Percentiles rank a stretch among this genome's conserved stretches.
Evolutionary conservation across 345 rosid species (phyloP).

Genomic region (Corchorus olitorius): DNA sequence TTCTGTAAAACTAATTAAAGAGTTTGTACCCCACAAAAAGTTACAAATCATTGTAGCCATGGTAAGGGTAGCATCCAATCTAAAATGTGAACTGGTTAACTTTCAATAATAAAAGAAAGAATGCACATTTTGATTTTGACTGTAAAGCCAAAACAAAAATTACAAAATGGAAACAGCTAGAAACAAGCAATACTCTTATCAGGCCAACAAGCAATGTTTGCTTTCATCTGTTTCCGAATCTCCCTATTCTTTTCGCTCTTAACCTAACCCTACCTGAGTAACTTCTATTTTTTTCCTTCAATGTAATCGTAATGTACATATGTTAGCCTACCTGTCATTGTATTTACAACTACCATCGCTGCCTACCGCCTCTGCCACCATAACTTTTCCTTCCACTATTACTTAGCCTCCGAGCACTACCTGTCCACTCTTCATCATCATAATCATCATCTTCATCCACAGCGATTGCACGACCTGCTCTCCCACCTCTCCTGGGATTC

Average conservation of each 20-base stretch:
- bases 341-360: constrained; percentile 46
- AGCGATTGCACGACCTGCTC: constrained; percentile 24
- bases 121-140: constrained; percentile 6
- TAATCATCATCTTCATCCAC: constrained; percentile 55
- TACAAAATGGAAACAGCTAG: constrained; percentile 36
- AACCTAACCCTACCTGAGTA: constrained; percentile 26
- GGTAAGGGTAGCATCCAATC: not conserved
- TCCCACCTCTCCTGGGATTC: constrained; percentile 48
- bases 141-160: constrained; percentile 16
- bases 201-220: constrained; percentile 4
- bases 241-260: constrained; percentile 25
- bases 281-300: constrained; percentile 27
- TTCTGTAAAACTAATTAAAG: not conserved
- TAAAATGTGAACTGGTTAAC: constrained; percentile 16
- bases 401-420: constrained; percentile 46
- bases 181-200: not conserved
- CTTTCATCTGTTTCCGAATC: constrained; percentile 30
- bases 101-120: constrained; percentile 29
- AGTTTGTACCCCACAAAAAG: not conserved
- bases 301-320: constrained; percentile 44
- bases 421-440: constrained; percentile 50
- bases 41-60: not conserved
- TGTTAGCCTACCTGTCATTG: constrained; percentile 49
- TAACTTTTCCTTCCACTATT: constrained; percentile 43
- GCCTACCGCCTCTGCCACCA: constrained; percentile 56